Evolutionary conservation across 2,329 filamentous ascomycete genomes (phyloP).

Genomic region (Fusarium longipes): DNA sequence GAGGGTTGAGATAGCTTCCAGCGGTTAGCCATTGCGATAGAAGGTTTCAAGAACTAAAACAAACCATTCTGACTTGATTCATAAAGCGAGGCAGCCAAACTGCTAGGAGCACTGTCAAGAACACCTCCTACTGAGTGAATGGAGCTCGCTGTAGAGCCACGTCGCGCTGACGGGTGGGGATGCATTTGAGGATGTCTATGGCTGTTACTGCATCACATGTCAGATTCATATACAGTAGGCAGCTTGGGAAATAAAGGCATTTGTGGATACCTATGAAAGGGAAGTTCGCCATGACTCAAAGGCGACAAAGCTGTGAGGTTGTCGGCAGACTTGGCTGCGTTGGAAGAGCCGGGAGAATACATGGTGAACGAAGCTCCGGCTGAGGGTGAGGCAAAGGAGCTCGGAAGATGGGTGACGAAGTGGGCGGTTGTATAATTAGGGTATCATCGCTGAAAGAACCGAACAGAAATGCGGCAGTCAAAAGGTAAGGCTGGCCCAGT

Average conservation of each 20-base stretch:
- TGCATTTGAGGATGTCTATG: slow-evolving; percentile 58
- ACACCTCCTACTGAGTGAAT: slow-evolving; percentile 87
- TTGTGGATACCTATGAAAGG: slow-evolving; percentile 65
- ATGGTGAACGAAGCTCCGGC: slow-evolving; percentile 56
- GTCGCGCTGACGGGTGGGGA: slow-evolving; percentile 65
- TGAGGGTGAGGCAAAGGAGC: slow-evolving; percentile 38
- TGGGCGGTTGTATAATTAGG: slow-evolving; percentile 55
- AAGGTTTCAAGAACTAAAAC: slow-evolving; percentile 27
- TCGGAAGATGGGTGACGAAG: slow-evolving; percentile 50
- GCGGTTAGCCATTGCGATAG: slow-evolving; percentile 24
- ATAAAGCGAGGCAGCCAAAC: slow-evolving; percentile 65
- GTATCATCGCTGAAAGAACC: slow-evolving; percentile 59
- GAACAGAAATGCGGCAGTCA: slow-evolving; percentile 26
- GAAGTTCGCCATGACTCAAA: slow-evolving; percentile 64
- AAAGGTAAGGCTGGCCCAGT: background rate
- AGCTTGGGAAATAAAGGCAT: background rate
- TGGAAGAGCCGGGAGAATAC: slow-evolving; percentile 66
- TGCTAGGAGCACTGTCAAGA: slow-evolving; percentile 74
- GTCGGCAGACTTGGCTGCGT: slow-evolving; percentile 73
- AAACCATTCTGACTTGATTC: slow-evolving; percentile 88
- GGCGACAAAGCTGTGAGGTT: slow-evolving; percentile 68
- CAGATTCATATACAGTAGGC: slow-evolving; percentile 17
- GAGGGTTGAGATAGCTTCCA: slow-evolving; percentile 87
- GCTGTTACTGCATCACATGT: slow-evolving; percentile 45
- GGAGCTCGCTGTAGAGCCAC: slow-evolving; percentile 88